Percentiles rank a stretch among this genome's conserved stretches.
phyloP scores from a whole-genome alignment of 352 stramenopile genomes.

The Phytophthora megakarya region DNA sequence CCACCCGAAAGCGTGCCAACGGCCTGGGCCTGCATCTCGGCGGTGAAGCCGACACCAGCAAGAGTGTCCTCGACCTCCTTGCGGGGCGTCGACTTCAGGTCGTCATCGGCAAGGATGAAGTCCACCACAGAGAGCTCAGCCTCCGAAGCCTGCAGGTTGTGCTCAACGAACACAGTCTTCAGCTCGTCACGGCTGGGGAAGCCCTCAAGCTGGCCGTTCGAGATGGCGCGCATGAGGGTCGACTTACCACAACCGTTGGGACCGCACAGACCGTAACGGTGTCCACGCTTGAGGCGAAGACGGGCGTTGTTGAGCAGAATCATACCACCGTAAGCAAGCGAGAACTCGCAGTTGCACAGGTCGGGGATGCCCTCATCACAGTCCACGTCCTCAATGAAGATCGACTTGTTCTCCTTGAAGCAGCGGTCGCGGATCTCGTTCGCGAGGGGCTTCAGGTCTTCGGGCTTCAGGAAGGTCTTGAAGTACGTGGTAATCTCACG shows the following conservation, averaged over 20 bases:
- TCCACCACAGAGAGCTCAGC: slow-evolving; percentile 83
- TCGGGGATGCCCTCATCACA: slow-evolving; percentile 97
- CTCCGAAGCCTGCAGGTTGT: slow-evolving; percentile 95
- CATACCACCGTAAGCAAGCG: slow-evolving; percentile 95
- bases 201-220: slow-evolving; percentile 95
- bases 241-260: slow-evolving; percentile 95
- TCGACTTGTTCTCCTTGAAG: slow-evolving; percentile 91
- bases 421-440: slow-evolving; percentile 83
- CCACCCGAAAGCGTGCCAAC: slow-evolving; percentile 95
- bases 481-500: slow-evolving; percentile 92
- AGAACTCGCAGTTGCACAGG: slow-evolving; percentile 99
- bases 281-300: slow-evolving; percentile 90
- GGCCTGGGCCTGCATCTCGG: slow-evolving; percentile 91
- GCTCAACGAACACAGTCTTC: slow-evolving; percentile 96
- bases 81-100: slow-evolving; percentile 90
- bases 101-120: slow-evolving; percentile 87
- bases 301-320: slow-evolving; percentile 92
- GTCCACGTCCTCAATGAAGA: slow-evolving; percentile 95
- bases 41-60: slow-evolving; percentile 92
- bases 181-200: slow-evolving; percentile 96
- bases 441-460: slow-evolving; percentile 68
- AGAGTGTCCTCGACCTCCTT: slow-evolving; percentile 94
- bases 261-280: slow-evolving; percentile 95
- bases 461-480: slow-evolving; percentile 75
- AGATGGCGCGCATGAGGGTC: slow-evolving; percentile 97